phyloP scores from a whole-genome alignment of 179 eudicot species.

The Patellifolia procumbens region DNA sequence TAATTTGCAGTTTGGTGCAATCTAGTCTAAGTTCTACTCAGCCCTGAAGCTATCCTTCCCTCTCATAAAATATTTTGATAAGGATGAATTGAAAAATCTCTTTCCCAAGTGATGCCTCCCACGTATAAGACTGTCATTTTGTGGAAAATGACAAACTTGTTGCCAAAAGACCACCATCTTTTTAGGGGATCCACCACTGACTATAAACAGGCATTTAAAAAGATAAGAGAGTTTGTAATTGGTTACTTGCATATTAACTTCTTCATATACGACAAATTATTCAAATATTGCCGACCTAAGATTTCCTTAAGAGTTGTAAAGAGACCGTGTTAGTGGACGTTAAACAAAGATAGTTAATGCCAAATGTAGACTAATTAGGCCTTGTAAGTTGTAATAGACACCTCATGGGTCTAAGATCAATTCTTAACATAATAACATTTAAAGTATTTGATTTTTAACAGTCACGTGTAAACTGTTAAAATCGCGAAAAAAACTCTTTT shows the following conservation, averaged over 20 bases:
- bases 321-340: not conserved
- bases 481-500: no score
- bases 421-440: no score
- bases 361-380: not conserved
- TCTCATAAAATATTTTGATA: no score
- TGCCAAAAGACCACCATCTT: not conserved
- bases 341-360: not conserved
- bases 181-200: not conserved
- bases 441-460: no score
- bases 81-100: no score
- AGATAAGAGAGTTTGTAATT: not conserved
- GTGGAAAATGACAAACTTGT: no score
- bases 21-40: no score
- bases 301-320: not conserved
- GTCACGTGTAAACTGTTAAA: no score
- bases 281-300: slow-evolving; percentile 10
- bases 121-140: not conserved
- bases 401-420: not conserved
- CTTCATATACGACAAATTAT: slow-evolving; percentile 3
- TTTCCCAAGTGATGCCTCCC: no score
- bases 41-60: no score
- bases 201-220: not conserved
- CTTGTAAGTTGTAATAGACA: not conserved
- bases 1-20: no score
- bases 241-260: slow-evolving; percentile 1